Base-by-base conservation (phyloP, 805 yeast genomes). In the Barnettozyma californica region DNA sequence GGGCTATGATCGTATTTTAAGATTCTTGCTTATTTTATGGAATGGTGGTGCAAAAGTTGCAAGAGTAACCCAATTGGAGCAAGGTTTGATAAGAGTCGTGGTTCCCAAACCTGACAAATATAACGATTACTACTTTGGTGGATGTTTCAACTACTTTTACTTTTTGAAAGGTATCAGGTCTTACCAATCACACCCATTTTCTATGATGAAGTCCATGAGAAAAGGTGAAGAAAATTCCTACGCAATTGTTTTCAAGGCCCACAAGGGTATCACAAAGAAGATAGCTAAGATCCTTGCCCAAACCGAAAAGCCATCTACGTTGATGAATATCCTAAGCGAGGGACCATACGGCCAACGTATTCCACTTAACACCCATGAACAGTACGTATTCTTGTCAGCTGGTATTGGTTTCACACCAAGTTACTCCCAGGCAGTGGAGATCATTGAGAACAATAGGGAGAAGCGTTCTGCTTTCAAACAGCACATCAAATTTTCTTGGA, bases 181-280 rank as follows among this genome's bases (percentile, higher is more conserved):
- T 78, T 58, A 44, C 43, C 88, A 84, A 62, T 79, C 84, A 4
- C 90, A 85, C 62, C 92, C 92, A 10, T 84, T 86, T 64, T 82
- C 91, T 3, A 65, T 77, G 10, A 69, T 77, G 53, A 66, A 75
- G 25, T 68, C 69, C 1, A 67, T 47, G 65, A 49, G 70, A 65
- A 57, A 58, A 41, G 65, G 59, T 14, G 65, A 61, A 44, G 56
- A 53, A 37, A 44, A 54, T 25, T 54, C 51, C 23, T 55, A 77
- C 27, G 66, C 69, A 8, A 64, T 77, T 44, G 73, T 68, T 48
- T 68, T 77, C 57, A 77, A 75, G 57, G 73, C 69, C 14, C 78
- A 78, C 58, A 73, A 71, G 20, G 89, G 88, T 51, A 66, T 80
- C 45, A 80, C 88, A 14, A 71, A 62, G 46, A 67, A 67, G 31